Evolutionary conservation across 2,329 filamentous ascomycete genomes (phyloP).

Genomic region (Talaromyces sp.): DNA sequence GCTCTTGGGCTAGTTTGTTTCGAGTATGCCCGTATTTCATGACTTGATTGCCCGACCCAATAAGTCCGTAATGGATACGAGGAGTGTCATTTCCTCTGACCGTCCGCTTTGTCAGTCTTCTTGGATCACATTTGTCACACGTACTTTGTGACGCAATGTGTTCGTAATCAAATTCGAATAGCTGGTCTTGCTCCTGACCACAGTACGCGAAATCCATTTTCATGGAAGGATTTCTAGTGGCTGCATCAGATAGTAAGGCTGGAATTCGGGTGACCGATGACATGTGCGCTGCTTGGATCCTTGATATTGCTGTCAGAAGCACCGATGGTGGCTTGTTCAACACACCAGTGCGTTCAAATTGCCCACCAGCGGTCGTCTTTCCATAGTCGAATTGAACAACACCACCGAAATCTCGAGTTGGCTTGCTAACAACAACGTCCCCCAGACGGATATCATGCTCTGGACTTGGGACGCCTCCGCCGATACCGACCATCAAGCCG

Average conservation of each 20-base stretch:
- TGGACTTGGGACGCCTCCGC: constrained; percentile 19
- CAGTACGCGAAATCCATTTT: background rate
- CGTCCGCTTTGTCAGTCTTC: background rate
- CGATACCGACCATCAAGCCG: constrained; percentile 39
- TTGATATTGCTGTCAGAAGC: background rate
- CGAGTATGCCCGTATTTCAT: background rate
- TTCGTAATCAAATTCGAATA: background rate
- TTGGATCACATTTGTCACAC: background rate
- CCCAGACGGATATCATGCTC: constrained; percentile 10
- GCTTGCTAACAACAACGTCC: constrained; percentile 13
- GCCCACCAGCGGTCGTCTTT: background rate
- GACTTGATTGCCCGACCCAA: background rate
- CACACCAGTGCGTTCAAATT: background rate
- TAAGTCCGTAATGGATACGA: constrained; percentile 1
- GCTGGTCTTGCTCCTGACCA: background rate
- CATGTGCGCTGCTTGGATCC: background rate
- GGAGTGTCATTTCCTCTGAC: background rate
- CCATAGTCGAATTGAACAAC: constrained; percentile 16
- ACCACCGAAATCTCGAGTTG: constrained; percentile 9
- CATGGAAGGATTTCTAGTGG: background rate
- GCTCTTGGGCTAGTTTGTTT: constrained; percentile 4
- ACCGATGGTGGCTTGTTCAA: constrained; percentile 1
- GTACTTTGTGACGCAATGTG: background rate
- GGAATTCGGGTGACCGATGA: background rate
- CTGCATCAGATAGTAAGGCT: background rate